Evolutionary conservation across 257 asterid genomes (phyloP).

Genomic region (Plectranthus barbatus): DNA sequence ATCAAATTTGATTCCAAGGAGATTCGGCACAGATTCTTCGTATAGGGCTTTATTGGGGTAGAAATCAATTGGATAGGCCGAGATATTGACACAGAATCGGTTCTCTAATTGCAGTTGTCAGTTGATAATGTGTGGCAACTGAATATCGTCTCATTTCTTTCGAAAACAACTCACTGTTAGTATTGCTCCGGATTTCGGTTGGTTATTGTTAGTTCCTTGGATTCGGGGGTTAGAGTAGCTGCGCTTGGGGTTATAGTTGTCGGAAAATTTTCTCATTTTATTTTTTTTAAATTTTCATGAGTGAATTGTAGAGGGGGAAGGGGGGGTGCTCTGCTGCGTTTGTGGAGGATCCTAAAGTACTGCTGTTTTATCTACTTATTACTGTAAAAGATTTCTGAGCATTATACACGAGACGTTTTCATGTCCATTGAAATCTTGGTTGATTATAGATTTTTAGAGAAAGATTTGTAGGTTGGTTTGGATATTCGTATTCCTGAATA

Average conservation of each 20-base stretch:
- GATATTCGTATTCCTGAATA: not conserved
- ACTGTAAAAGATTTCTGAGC: slow-evolving; percentile 3
- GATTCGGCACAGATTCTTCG: slow-evolving; percentile 2
- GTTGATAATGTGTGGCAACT: not conserved
- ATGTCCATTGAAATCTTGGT: not conserved
- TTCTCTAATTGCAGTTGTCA: not conserved
- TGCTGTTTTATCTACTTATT: slow-evolving; percentile 11
- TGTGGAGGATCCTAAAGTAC: slow-evolving; percentile 30
- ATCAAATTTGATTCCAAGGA: slow-evolving; percentile 7
- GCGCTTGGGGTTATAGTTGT: not conserved
- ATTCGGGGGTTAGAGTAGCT: slow-evolving; percentile 9
- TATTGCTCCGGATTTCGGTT: slow-evolving; percentile 9
- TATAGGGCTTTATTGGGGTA: slow-evolving; percentile 12
- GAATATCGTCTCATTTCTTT: slow-evolving; percentile 7
- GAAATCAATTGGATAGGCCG: slow-evolving; percentile 12
- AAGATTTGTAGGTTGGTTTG: slow-evolving; percentile 7
- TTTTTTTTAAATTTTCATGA: slow-evolving; percentile 12
- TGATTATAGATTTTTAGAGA: not conserved
- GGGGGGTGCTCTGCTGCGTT: slow-evolving; percentile 30
- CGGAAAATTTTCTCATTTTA: not conserved
- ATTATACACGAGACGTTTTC: not conserved
- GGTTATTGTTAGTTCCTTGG: slow-evolving; percentile 2
- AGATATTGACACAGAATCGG: slow-evolving; percentile 3
- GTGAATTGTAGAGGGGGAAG: slow-evolving; percentile 20
- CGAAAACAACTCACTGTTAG: slow-evolving; percentile 9